These are phyloP conservation scores for Aspergillus thermomutatus DNA, from an alignment of 2,329 filamentous ascomycete genomes.

Conservation along the genomic window DNA sequence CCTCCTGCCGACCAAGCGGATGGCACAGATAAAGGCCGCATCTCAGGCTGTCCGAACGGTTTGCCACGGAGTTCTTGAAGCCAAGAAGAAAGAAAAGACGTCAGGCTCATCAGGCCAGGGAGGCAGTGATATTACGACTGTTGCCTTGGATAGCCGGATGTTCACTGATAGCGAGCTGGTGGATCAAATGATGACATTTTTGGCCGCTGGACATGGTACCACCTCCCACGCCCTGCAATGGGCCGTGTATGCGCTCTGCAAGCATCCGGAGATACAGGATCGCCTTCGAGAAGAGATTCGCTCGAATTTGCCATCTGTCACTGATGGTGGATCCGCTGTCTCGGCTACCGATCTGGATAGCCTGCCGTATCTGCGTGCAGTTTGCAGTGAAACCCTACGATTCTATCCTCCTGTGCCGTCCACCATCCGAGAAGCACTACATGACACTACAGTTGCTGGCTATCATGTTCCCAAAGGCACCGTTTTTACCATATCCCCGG, in stretches of 20 bases:
- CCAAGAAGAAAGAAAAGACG: not conserved
- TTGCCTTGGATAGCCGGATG: not conserved
- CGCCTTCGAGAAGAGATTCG: slow-evolving; percentile 1
- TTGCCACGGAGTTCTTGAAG: not conserved
- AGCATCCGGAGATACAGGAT: not conserved
- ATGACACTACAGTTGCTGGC: no score
- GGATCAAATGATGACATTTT: not conserved
- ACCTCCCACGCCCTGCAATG: not conserved
- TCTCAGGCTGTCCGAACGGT: not conserved
- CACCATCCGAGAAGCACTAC: not conserved
- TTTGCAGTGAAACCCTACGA: slow-evolving; percentile 8
- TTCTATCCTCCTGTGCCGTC: slow-evolving; percentile 4
- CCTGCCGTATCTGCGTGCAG: slow-evolving; percentile 2
- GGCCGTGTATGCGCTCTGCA: not conserved
- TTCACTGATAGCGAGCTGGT: not conserved
- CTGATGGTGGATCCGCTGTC: not conserved
- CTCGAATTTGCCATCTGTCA: not conserved
- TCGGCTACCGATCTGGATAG: slow-evolving; percentile 1
- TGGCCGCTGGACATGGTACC: not conserved
- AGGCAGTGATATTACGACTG: not conserved
- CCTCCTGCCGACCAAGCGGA: not conserved
- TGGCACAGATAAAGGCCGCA: not conserved
- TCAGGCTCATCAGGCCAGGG: no score
- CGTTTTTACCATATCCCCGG: no score
- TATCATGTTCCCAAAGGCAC: no score